Evolutionary conservation across 768 basidiomycete genomes (phyloP).

Genomic region (Phaeotremella skinneri): DNA sequence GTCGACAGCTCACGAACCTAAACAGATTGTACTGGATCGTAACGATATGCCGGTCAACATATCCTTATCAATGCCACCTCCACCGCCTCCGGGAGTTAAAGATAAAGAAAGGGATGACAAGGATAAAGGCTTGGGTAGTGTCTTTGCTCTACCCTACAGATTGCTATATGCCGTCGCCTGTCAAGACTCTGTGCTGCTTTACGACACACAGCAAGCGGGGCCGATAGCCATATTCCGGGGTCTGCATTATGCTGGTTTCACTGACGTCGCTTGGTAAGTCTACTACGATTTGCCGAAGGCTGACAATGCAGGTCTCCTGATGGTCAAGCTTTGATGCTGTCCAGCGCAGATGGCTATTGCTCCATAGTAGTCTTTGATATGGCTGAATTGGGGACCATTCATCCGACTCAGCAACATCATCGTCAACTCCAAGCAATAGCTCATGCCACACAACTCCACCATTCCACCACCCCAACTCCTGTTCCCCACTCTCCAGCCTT

Average conservation of each 20-base stretch:
- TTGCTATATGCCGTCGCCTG: conserved; percentile 94
- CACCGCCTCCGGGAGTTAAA: conserved; percentile 59
- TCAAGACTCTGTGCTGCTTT: conserved; percentile 90
- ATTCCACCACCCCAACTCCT: conserved; percentile 30
- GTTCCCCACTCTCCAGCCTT: conserved; percentile 40
- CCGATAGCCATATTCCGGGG: conserved; percentile 90
- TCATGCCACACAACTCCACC: conserved; percentile 51
- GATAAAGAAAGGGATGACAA: conserved; percentile 29
- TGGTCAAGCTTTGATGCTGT: conserved; percentile 85
- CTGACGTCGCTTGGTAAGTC: conserved; percentile 88
- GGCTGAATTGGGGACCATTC: conserved; percentile 73
- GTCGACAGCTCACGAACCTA: conserved; percentile 54
- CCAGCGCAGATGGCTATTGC: conserved; percentile 95
- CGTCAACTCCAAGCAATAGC: conserved; percentile 89
- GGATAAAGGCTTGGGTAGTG: conserved; percentile 55
- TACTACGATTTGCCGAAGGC: conserved; percentile 8
- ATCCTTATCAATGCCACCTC: conserved; percentile 58
- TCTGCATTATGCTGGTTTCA: conserved; percentile 96
- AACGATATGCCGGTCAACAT: conserved; percentile 44
- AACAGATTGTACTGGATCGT: conserved; percentile 62
- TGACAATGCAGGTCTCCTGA: conserved; percentile 76
- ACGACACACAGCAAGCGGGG: conserved; percentile 93
- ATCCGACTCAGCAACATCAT: conserved; percentile 86
- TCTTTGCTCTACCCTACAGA: conserved; percentile 87
- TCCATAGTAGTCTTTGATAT: conserved; percentile 81